Evolutionary conservation across 345 rosid genomes (phyloP), one percentile per base, ranked within the genome.

Genomic region (Psidium guajava): DNA sequence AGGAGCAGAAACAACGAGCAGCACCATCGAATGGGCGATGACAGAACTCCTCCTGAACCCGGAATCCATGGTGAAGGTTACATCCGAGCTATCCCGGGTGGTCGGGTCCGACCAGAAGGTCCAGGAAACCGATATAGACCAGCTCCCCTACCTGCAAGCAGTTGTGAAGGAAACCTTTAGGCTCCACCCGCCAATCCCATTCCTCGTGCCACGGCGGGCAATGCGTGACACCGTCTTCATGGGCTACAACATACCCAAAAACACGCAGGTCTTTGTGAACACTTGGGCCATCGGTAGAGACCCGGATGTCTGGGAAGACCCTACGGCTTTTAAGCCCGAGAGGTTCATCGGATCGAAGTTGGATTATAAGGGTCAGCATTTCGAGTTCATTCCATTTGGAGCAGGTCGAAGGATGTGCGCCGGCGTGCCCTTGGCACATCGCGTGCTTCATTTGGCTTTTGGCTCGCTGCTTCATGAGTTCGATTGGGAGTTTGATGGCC

Each of bases 221-320:
- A 81, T 54, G 21, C 59, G 90, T 3, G 95, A 92, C 86, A 92
- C 91, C 50, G 28, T 74, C 6, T 93, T 93, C 77, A 90, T 87
- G 88, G 97, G 94, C 10, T 94, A 92, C 73, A 81, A 90, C 36
- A 83, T 93, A 27, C 95, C 94, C 44, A 40, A 89, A 25, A 86
- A 91, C 49, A 89, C 97, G 20, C 93, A 90, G 54, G 90, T 94
- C 18, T 25, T 93, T 0, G 90, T 92, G 13, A 93, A 95, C 25
- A 89, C 86, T 10, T 95, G 96, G 96, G 94, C 98, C 2, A 93
- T 93, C 6, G 95, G 93, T 28, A 85, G 94, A 82, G 96, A 94
- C 87, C 91, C 93, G 0, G 89, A 87, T 4, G 89, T 81, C 2
- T 94, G 97, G 95, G 89, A 84, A 0, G 90, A 89, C 25, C 91